These are phyloP conservation scores for Coemansia sp. DNA, from an alignment of 192 early-diverging fungal species.

Conservation along the genomic window DNA sequence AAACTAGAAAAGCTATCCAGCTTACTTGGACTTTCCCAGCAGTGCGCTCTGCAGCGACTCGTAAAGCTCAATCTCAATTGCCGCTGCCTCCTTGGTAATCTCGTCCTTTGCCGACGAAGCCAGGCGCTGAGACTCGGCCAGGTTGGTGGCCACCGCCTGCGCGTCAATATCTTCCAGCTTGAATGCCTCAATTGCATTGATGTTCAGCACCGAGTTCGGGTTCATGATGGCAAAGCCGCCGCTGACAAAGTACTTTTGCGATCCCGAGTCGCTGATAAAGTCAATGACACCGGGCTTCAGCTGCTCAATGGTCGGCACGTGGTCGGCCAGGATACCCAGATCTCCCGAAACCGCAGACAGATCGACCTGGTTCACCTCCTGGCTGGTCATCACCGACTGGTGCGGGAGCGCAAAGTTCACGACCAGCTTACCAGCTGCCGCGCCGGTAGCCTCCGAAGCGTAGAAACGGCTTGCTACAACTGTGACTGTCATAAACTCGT, in stretches of 20 bases:
- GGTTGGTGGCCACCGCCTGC: constrained; percentile 70
- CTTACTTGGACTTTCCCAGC: constrained; percentile 34
- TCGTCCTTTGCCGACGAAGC: constrained; percentile 65
- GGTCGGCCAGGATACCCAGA: constrained; percentile 97
- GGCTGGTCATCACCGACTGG: constrained; percentile 75
- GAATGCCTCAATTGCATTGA: constrained; percentile 95
- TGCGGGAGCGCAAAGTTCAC: constrained; percentile 91
- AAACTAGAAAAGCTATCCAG: neutral
- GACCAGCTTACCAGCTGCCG: constrained; percentile 69
- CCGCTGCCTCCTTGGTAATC: constrained; percentile 76
- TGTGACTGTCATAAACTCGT: neutral
- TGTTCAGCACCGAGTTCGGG: constrained; percentile 93
- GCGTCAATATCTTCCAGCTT: constrained; percentile 83
- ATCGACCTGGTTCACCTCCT: constrained; percentile 88
- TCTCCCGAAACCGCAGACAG: constrained; percentile 88
- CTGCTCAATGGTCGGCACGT: constrained; percentile 97
- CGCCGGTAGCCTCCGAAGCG: constrained; percentile 72
- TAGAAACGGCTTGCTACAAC: constrained; percentile 65
- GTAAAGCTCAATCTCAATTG: constrained; percentile 85
- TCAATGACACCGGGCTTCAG: constrained; percentile 88
- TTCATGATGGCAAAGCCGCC: constrained; percentile 98
- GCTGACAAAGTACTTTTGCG: constrained; percentile 93
- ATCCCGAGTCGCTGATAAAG: constrained; percentile 64
- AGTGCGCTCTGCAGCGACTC: constrained; percentile 82
- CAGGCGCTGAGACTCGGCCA: constrained; percentile 80